A percentile compares a stretch with the other conserved stretches of the same genome.
Evolutionary conservation across 768 basidiomycete genomes (phyloP).

Genomic region (Phaffia tasmanica): DNA sequence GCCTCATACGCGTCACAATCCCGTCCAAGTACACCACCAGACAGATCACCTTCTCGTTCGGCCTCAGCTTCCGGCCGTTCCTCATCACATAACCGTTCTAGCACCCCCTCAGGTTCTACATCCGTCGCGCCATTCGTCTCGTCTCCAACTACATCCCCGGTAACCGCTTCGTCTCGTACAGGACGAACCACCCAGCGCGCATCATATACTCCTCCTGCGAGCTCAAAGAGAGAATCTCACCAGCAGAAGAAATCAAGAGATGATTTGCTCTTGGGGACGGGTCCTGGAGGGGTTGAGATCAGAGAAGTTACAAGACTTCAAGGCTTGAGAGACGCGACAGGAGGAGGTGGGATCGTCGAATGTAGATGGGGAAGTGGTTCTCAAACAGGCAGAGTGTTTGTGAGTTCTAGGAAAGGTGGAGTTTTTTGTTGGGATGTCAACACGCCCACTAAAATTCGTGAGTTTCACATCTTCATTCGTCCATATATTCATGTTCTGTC

Average conservation of each 20-base stretch:
- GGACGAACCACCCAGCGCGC: slow-evolving; percentile 1
- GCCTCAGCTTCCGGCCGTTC: too few species aligned
- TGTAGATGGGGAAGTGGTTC: slow-evolving; percentile 20
- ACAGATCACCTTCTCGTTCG: too few species aligned
- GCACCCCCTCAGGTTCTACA: neutral
- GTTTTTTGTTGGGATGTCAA: slow-evolving; percentile 23
- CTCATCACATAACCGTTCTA: neutral
- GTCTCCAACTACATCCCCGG: neutral
- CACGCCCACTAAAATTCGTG: slow-evolving; percentile 19
- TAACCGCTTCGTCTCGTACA: neutral
- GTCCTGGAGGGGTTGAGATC: slow-evolving; percentile 11
- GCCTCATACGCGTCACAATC: neutral
- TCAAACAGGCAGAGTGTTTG: slow-evolving; percentile 10
- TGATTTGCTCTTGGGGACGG: neutral
- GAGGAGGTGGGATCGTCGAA: slow-evolving; percentile 20
- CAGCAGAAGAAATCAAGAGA: neutral
- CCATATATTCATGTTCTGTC: neutral
- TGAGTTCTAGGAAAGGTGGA: slow-evolving; percentile 18
- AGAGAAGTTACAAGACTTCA: slow-evolving; percentile 10
- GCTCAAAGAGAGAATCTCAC: neutral
- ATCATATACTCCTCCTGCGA: neutral
- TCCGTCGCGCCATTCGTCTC: neutral
- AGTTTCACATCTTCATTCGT: neutral
- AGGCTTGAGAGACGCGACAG: slow-evolving; percentile 21
- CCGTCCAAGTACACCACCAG: too few species aligned